Base-by-base conservation (phyloP, 2,329 filamentous ascomycete species). In the Pezicula carpinea region DNA sequence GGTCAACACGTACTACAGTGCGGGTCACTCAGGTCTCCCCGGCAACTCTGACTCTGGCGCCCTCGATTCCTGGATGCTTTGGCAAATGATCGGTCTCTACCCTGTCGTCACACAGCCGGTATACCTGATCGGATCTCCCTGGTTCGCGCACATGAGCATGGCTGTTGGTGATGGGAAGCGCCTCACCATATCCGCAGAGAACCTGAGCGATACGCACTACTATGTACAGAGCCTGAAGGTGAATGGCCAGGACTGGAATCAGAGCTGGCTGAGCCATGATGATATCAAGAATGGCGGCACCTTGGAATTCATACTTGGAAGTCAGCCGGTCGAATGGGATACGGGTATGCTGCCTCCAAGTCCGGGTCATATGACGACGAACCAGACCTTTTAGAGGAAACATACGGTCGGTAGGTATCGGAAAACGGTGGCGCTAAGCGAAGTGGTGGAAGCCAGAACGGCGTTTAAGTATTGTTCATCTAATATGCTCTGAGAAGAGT, bases 31-130 rank as follows among this genome's bases (percentile, higher is more conserved):
- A n/a, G n/a, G n/a, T n/a, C n/a, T n/a, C n/a, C n/a, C n/a, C n/a
- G n/a, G n/a, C n/a, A n/a, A n/a, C n/a, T n/a, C n/a, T n/a, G 84
- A 88, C 59, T 82, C 82, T 3, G 84, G 84, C 6, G 81, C 84
- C 8, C 87, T 88, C 82, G 82, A 87, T 60, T 79, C 76, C 11
- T 86, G 82, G 78, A 64, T 85, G 5, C 64, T 85, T 13, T 87
- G 83, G 78, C 78, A 77, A 53, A 83, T 85, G 73, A 72, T 86
- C 21, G 83, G 83, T 2, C 65, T 86, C 29, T 86, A 85, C 53
- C 83, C 83, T 3, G 68, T 87, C 51, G 84, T 81, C 0, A 82
- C 80, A 0, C 83, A 87, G 64, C 80, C 81, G 0, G 83, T 77
- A 1, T 87, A 85, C 61, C 67, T 87, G 15, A 69, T 87, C 42